These are phyloP conservation scores for Diplodia seriata DNA, from an alignment of 2,329 filamentous ascomycete species.

Conservation along the genomic window DNA sequence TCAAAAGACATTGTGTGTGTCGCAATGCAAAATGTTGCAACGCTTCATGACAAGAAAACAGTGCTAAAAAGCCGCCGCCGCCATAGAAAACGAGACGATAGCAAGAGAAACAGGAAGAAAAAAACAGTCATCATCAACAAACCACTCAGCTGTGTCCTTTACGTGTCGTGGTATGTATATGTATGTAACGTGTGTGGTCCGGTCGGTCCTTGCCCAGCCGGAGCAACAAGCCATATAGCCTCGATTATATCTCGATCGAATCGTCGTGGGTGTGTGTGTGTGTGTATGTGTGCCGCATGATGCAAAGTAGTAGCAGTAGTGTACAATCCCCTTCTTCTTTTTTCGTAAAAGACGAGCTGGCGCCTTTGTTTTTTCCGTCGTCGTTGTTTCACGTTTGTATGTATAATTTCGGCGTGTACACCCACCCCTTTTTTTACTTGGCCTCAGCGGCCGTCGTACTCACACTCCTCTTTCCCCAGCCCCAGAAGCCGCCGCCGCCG, in stretches of 20 bases:
- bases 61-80: background rate
- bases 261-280: background rate
- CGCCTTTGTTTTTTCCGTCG: background rate
- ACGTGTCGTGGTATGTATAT: background rate
- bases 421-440: background rate
- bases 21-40: background rate
- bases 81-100: background rate
- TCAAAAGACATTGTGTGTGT: background rate
- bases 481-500: conserved; percentile 23
- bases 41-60: conserved; percentile 7
- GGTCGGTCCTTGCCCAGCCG: too few species aligned
- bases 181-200: background rate
- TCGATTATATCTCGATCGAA: conserved; percentile 2
- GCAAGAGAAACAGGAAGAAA: background rate
- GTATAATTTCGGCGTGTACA: too few species aligned
- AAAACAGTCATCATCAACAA: background rate
- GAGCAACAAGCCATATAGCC: conserved; percentile 6
- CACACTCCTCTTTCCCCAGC: conserved; percentile 32
- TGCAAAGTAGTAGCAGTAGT: background rate
- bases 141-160: background rate
- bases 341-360: background rate
- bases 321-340: background rate
- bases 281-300: background rate
- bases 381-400: background rate
- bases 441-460: conserved; percentile 18